phyloP scores from a whole-genome alignment of 805 yeast genomes.

The Metschnikowia vanudenii region DNA sequence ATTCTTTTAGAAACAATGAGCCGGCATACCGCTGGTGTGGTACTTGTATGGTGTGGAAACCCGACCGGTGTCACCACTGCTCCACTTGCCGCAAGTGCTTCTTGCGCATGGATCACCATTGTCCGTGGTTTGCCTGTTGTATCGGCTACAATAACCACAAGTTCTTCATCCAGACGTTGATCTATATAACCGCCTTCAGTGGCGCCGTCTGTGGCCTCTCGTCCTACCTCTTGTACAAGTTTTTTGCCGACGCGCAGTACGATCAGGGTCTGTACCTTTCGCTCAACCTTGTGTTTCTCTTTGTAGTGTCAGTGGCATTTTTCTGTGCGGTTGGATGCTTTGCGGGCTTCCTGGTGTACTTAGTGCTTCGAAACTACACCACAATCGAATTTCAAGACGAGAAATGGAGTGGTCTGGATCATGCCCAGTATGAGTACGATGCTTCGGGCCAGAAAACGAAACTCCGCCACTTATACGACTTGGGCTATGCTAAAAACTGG shows the following conservation, averaged over 20 bases:
- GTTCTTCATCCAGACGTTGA: constrained; percentile 70
- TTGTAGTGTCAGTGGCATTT: constrained; percentile 58
- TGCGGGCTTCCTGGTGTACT: constrained; percentile 54
- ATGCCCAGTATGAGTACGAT: constrained; percentile 36
- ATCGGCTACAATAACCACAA: constrained; percentile 82
- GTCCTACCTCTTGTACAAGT: constrained; percentile 43
- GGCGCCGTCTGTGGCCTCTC: constrained; percentile 41
- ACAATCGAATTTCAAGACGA: constrained; percentile 75
- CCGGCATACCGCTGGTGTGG: constrained; percentile 56
- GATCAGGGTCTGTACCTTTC: constrained; percentile 42
- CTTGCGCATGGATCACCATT: constrained; percentile 58
- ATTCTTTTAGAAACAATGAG: constrained; percentile 50
- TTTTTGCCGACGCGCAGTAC: constrained; percentile 45
- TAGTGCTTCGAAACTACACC: constrained; percentile 64
- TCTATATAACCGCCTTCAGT: constrained; percentile 52
- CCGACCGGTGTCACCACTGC: constrained; percentile 60
- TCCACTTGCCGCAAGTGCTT: constrained; percentile 48
- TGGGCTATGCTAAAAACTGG: constrained; percentile 69
- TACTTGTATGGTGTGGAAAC: constrained; percentile 57
- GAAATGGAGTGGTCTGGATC: constrained; percentile 45
- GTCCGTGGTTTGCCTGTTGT: constrained; percentile 92
- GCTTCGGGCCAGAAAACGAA: constrained; percentile 40
- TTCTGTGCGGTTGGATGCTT: constrained; percentile 46
- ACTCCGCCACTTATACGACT: constrained; percentile 69
- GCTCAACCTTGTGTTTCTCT: constrained; percentile 58